These are phyloP conservation scores for Scheffersomyces spartinae DNA, from an alignment of 805 yeast genomes.

Conservation along the genomic window DNA sequence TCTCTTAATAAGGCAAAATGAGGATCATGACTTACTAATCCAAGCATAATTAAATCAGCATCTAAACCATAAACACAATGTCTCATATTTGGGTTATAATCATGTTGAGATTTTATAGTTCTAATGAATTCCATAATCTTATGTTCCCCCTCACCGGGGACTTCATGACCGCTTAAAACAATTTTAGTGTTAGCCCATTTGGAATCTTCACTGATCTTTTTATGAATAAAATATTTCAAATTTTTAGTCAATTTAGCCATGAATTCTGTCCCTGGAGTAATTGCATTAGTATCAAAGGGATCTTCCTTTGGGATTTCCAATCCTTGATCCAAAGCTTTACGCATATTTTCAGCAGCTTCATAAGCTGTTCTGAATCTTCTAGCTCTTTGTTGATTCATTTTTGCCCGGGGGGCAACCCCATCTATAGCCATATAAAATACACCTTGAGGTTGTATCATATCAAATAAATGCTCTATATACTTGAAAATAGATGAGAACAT, in stretches of 20 bases:
- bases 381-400: constrained; percentile 95
- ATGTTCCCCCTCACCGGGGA: constrained; percentile 98
- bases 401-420: constrained; percentile 98
- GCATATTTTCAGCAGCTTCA: constrained; percentile 75
- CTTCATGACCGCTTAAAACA: constrained; percentile 86
- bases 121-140: constrained; percentile 91
- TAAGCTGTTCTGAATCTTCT: constrained; percentile 90
- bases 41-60: constrained; percentile 92
- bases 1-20: constrained; percentile 90
- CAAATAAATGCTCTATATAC: constrained; percentile 88
- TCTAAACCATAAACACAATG: constrained; percentile 95
- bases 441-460: constrained; percentile 75
- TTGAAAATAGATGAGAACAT: constrained; percentile 88
- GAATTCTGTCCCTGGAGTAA: constrained; percentile 95
- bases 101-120: constrained; percentile 59
- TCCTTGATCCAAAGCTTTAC: constrained; percentile 65
- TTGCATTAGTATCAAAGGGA: constrained; percentile 84
- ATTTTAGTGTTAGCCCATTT: constrained; percentile 75
- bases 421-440: constrained; percentile 94
- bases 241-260: constrained; percentile 82
- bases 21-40: constrained; percentile 88
- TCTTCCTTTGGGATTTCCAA: constrained; percentile 68
- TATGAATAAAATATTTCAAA: constrained; percentile 77
- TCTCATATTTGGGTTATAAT: constrained; percentile 68
- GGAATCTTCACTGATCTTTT: constrained; percentile 76